Base-by-base conservation (phyloP, 208 protist genomes). In the Kentomonas sorsogonicus region DNA sequence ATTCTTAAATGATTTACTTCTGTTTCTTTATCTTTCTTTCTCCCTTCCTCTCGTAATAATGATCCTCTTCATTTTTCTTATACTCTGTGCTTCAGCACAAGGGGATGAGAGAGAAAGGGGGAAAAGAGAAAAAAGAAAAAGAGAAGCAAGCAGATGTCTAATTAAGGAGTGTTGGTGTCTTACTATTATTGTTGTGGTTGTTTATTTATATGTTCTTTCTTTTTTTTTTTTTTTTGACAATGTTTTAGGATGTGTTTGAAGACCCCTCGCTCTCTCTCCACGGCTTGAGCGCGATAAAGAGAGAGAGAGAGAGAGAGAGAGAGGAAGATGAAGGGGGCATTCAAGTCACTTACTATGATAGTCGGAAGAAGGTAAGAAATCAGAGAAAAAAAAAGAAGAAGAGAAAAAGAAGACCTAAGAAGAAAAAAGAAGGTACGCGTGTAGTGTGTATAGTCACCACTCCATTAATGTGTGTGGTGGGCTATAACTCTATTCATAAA, bases 131-230 rank as follows among this genome's bases (percentile, higher is more conserved):
- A 45, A 15, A 60, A 13, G 29, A 53, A 20, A 20, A 55, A 52
- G 54, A 66, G 60, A 43, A 5, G 48, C 41, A 0, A 18, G 26
- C 52, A 26, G 1, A 53, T 7, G 3, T 10, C 23, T 33, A 22
- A 29, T 20, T 46, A 31, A 60, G 3, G 26, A 50, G 29, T 16
- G 29, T 2, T 20, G 27, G 30, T 13, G 27, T 26, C 20, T 7
- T 46, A 1, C 34, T 46, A 60, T 38, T 46, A 34, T 48, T 36
- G 38, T 52, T 16, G 31, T 60, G 26, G 18, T 54, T 13, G 40
- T 18, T 40, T n/a, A 13, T 39, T 63, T 30, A 16, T 53, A 44
- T 58, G 10, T 44, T 60, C 47, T 40, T 53, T 60, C 5, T 61
- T 60, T 41, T 54, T 27, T 10, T 53, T 40, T 55, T 18, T 4